Percentiles rank a stretch among this genome's conserved stretches.
Conservation (phyloP, 306 rosid genomes). For the Prunus dulcis region DNA sequence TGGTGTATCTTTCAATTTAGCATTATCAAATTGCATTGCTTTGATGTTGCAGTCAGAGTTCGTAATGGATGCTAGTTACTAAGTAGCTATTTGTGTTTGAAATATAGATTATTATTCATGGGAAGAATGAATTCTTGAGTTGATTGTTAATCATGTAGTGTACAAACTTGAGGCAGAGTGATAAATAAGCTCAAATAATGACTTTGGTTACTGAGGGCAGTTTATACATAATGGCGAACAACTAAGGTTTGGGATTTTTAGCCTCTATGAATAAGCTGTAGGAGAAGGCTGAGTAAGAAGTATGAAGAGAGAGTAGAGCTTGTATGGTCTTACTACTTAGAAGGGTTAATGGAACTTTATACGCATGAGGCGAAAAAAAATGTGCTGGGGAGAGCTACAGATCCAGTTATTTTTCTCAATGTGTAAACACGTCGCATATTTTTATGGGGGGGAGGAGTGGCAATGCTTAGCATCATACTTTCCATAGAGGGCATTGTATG, state of each 20-base stretch:
- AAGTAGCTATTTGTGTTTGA: background rate
- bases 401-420: background rate
- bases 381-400: background rate
- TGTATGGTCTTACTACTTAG: background rate
- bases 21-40: background rate
- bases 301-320: background rate
- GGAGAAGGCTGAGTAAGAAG: background rate
- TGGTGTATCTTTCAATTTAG: background rate
- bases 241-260: background rate
- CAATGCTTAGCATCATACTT: background rate
- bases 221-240: background rate
- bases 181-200: background rate
- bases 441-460: background rate
- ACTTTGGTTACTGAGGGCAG: background rate
- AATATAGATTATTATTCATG: background rate
- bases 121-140: background rate
- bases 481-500: background rate
- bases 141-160: background rate
- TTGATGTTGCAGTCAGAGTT: background rate
- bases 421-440: background rate
- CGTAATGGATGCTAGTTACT: background rate
- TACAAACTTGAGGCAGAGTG: background rate
- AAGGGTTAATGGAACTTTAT: background rate
- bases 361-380: background rate
- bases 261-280: background rate